Percentiles rank a stretch among this genome's conserved stretches.
phyloP scores from a whole-genome alignment of 345 rosid species.

The Salix exigua region DNA sequence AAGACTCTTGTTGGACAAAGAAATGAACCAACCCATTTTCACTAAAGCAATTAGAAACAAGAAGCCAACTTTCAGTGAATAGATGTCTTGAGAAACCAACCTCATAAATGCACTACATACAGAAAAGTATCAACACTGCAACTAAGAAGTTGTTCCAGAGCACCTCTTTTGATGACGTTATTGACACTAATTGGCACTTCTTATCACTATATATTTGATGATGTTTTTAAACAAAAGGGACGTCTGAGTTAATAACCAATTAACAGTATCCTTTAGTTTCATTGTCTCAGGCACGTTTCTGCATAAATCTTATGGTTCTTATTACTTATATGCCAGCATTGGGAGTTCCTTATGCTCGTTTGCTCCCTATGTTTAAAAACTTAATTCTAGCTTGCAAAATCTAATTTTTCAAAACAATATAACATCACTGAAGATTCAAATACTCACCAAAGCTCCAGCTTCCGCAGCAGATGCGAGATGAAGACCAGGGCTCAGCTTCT shows the following conservation, averaged over 20 bases:
- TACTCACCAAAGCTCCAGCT: conserved; percentile 86
- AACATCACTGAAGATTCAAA: conserved; percentile 12
- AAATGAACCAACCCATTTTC: neutral
- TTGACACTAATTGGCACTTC: neutral
- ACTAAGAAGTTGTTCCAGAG: neutral
- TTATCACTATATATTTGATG: neutral
- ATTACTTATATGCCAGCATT: neutral
- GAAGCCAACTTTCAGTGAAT: neutral
- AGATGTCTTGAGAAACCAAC: neutral
- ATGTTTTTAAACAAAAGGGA: neutral
- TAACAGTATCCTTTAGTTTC: neutral
- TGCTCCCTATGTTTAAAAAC: neutral
- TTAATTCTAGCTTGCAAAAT: neutral
- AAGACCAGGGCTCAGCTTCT: conserved; percentile 58
- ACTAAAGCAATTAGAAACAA: neutral
- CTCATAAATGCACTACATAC: neutral
- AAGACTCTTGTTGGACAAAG: neutral
- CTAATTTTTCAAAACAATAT: conserved; percentile 4
- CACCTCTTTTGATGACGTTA: neutral
- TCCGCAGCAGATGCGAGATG: conserved; percentile 97
- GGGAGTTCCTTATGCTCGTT: neutral
- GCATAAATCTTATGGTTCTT: neutral
- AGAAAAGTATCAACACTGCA: neutral
- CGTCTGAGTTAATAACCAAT: neutral
- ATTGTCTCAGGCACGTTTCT: neutral